These are phyloP conservation scores for Penicillium goetzii DNA, from an alignment of 495 filamentous ascomycete genomes.

Conservation along the genomic window DNA sequence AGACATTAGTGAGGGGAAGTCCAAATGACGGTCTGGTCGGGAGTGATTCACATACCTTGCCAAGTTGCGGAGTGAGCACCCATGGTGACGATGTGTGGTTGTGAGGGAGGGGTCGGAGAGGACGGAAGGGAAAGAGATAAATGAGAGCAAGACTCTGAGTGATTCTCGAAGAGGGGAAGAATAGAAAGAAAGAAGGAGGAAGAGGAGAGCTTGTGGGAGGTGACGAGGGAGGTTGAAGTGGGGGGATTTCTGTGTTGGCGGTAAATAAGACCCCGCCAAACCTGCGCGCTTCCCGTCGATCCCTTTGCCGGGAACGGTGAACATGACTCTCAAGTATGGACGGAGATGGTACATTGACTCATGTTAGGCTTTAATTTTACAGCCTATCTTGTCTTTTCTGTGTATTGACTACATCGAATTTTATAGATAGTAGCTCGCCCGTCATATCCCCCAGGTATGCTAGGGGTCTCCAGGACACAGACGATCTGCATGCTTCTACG, in stretches of 20 bases:
- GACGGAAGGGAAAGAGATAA: constrained; percentile 15
- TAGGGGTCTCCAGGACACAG: background rate
- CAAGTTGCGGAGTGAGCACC: constrained; percentile 51
- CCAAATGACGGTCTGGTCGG: constrained; percentile 15
- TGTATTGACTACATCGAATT: background rate
- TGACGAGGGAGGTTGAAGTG: constrained; percentile 30
- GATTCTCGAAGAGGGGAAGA: constrained; percentile 14
- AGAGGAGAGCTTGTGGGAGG: constrained; percentile 31
- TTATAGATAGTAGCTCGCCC: background rate
- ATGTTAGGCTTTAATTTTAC: background rate
- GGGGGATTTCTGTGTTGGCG: constrained; percentile 36
- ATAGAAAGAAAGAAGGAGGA: constrained; percentile 22
- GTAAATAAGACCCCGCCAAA: constrained; percentile 33
- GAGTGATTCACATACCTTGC: constrained; percentile 54
- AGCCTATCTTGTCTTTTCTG: background rate
- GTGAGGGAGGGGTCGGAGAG: constrained; percentile 24
- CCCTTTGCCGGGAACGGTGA: constrained; percentile 18
- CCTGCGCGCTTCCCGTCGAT: constrained; percentile 19
- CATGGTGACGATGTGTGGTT: constrained; percentile 35
- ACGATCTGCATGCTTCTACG: constrained; percentile 5
- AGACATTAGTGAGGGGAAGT: constrained; percentile 26
- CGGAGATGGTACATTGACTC: background rate
- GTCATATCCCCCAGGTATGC: background rate
- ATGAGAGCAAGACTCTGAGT: background rate
- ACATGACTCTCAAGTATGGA: background rate